Evolutionary conservation across 2,329 filamentous ascomycete genomes (phyloP).

Genomic region (Fusarium begoniae): DNA sequence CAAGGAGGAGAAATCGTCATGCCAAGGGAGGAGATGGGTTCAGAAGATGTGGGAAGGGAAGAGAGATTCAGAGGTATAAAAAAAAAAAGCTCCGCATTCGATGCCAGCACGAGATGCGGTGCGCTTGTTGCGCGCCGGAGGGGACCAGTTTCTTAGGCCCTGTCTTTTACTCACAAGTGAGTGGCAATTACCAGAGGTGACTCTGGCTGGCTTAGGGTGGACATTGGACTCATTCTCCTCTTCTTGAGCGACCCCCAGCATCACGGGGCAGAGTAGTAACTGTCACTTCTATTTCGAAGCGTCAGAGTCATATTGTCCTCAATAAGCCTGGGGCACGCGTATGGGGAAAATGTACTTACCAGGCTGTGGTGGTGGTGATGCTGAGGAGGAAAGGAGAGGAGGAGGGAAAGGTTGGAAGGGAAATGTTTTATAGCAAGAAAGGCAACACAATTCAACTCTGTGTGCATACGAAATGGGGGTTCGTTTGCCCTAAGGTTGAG

Average conservation of each 20-base stretch:
- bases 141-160: not conserved
- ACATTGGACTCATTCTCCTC: not conserved
- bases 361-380: not conserved
- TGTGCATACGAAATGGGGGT: not conserved
- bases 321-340: no score
- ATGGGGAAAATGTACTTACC: not conserved
- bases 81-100: not conserved
- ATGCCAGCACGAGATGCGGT: not conserved
- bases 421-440: not conserved
- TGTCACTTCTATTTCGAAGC: not conserved
- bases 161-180: not conserved
- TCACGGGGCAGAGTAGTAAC: not conserved
- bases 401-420: not conserved
- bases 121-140: not conserved
- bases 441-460: not conserved
- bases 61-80: no score
- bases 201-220: not conserved
- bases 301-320: not conserved
- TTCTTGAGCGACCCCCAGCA: not conserved
- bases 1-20: no score
- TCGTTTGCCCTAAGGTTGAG: not conserved
- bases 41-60: no score
- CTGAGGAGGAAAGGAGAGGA: not conserved
- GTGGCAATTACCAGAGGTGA: not conserved
- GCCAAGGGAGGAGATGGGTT: no score